A percentile compares a stretch with the other conserved stretches of the same genome.
These are phyloP conservation scores for Colletotrichum sp. DNA, from an alignment of 2,329 filamentous ascomycete genomes.

Conservation along the genomic window DNA sequence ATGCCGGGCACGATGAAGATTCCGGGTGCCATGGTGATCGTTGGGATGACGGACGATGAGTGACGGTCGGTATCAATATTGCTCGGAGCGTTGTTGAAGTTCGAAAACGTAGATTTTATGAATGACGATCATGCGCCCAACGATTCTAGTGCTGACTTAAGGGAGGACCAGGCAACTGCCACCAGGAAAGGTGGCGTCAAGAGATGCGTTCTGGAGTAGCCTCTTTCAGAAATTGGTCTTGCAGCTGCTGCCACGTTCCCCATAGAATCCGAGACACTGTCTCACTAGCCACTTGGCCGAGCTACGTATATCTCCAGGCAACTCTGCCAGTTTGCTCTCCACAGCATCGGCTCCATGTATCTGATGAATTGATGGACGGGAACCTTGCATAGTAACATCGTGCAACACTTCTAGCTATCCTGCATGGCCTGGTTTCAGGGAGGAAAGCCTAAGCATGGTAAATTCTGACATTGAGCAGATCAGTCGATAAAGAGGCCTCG, in stretches of 20 bases:
- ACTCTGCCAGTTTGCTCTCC: too few relatives aligned
- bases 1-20: neutral
- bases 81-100: neutral
- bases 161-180: neutral
- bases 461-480: too few relatives aligned
- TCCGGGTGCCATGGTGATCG: neutral
- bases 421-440: too few relatives aligned
- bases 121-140: neutral
- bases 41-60: neutral
- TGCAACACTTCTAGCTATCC: too few relatives aligned
- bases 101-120: neutral
- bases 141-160: neutral
- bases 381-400: too few relatives aligned
- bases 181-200: neutral
- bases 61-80: neutral
- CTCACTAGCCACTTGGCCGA: neutral
- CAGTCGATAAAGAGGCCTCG: too few relatives aligned
- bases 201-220: neutral
- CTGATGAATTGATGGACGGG: too few relatives aligned
- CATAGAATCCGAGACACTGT: neutral
- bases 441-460: too few relatives aligned
- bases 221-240: neutral
- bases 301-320: too few relatives aligned
- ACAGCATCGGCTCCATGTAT: too few relatives aligned
- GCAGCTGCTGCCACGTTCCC: neutral